These are phyloP conservation scores for Mortierella sp. DNA, from an alignment of 371 early-diverging fungal genomes.

Conservation along the genomic window DNA sequence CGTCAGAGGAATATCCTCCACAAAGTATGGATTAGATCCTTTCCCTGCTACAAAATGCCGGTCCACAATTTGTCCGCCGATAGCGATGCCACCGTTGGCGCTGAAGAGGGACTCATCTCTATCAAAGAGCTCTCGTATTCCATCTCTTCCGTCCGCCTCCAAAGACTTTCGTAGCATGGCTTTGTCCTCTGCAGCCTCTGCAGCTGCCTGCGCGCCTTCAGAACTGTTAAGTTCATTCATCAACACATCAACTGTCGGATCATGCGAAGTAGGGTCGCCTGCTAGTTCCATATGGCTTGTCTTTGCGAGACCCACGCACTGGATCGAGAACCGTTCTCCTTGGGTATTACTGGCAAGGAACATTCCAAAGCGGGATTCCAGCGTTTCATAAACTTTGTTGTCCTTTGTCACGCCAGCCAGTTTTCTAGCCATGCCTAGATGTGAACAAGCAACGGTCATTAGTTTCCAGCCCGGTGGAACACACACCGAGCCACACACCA, in stretches of 20 bases:
- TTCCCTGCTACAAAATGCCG: background rate
- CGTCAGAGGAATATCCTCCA: background rate
- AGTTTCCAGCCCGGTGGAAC: no score
- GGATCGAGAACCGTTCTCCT: slow-evolving; percentile 37
- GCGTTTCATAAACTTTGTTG: slow-evolving; percentile 42
- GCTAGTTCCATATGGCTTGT: slow-evolving; percentile 50
- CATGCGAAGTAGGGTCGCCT: slow-evolving; percentile 27
- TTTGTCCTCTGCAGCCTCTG: slow-evolving; percentile 22
- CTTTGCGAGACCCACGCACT: slow-evolving; percentile 38
- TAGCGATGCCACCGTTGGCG: no score
- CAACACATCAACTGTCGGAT: slow-evolving; percentile 32
- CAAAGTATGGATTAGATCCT: background rate
- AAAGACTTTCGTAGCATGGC: slow-evolving; percentile 18
- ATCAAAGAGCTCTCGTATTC: no score
- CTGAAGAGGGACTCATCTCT: no score
- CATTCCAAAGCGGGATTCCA: slow-evolving; percentile 59
- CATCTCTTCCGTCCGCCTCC: slow-evolving; percentile 6
- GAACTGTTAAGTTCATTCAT: slow-evolving; percentile 19
- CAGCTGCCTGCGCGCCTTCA: slow-evolving; percentile 12
- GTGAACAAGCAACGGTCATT: no score
- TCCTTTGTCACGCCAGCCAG: slow-evolving; percentile 56
- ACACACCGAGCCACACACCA: no score
- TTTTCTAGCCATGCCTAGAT: slow-evolving; percentile 53
- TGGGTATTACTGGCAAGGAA: slow-evolving; percentile 56
- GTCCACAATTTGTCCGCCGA: background rate